Evolutionary conservation across 164 flowering plant species (phyloP), one percentile per base, ranked within the genome.

Genomic region (Magnolia changhungtana): DNA sequence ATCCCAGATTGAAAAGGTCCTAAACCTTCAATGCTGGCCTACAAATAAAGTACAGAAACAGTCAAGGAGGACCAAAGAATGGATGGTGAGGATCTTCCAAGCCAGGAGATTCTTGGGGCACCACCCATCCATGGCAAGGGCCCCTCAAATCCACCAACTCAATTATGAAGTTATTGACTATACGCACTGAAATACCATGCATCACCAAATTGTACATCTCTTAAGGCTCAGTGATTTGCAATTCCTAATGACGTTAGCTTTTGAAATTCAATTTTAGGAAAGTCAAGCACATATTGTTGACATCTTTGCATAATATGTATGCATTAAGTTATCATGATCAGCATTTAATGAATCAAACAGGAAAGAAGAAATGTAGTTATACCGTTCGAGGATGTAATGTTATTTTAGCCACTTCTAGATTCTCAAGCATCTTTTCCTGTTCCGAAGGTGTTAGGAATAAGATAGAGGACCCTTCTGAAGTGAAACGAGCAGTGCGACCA

Each of bases 401-500:
- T 24, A 92, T 77, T 83, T 90, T 94, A 24, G 85, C 84, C 19
- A 79, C 89, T 81, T 91, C 70, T 73, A 96, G 87, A 71, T 91
- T 94, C 67, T 84, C 86, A 50, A 94, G 88, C 93, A 96, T 91
- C 78, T 89, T 83, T 55, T 55, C 61, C 79, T 81, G 82, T 76
- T 96, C 98, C 8, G 98, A 89, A 16, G 98, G 98, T 74, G 73
- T 63, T 71, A 96, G 77, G 79, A 96, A 96, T 76, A 96, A 81
- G 77, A 96, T 79, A 6, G 98, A 90, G 73, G 78, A 88, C 72
- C 99, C 99, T 52, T 81, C 85, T 76, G 98, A 81, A 29, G 75
- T 64, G 82, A 88, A 90, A 49, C 99, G 93, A 76, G 98, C 99
- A 75, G 98, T 94, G 18, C 98, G 91, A 20, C 99, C 99, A 78